Percentiles rank a stretch among this genome's conserved stretches.
These are phyloP conservation scores for Blastobotrys attinorum DNA, from an alignment of 805 yeast species.

Conservation along the genomic window DNA sequence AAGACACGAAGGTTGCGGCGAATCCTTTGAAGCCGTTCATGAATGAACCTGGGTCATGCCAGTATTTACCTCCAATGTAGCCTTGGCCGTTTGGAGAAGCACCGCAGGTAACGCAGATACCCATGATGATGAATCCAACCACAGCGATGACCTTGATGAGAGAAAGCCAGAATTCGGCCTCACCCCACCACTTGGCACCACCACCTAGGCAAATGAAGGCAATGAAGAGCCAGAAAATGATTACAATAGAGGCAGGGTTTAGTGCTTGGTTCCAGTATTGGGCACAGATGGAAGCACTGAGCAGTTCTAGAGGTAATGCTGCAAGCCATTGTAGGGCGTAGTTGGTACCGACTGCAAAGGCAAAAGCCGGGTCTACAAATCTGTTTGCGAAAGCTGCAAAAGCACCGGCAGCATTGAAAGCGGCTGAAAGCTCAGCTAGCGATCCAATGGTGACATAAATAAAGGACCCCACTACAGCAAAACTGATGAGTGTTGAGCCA, in stretches of 20 bases:
- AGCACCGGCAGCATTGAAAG: conserved; percentile 57
- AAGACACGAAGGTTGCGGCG: conserved; percentile 57
- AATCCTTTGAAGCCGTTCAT: conserved; percentile 50
- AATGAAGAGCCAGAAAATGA: conserved; percentile 47
- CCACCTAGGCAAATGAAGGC: conserved; percentile 45
- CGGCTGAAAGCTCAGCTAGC: conserved; percentile 64
- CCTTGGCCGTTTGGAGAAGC: conserved; percentile 46
- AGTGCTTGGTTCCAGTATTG: conserved; percentile 51
- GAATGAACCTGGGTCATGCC: conserved; percentile 65
- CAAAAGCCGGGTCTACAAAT: conserved; percentile 55
- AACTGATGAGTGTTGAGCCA: conserved; percentile 49
- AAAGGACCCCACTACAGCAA: conserved; percentile 52
- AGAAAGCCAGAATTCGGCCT: conserved; percentile 60
- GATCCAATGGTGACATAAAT: conserved; percentile 56
- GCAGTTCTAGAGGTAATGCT: conserved; percentile 57
- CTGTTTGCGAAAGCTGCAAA: conserved; percentile 54
- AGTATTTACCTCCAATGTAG: conserved; percentile 47
- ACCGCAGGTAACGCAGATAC: conserved; percentile 42
- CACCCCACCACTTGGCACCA: conserved; percentile 49
- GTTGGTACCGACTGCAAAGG: conserved; percentile 66
- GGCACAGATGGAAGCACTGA: conserved; percentile 52
- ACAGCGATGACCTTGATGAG: conserved; percentile 53
- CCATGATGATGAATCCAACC: conserved; percentile 54
- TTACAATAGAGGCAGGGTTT: conserved; percentile 58
- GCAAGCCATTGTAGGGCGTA: conserved; percentile 60